Evolutionary conservation across 2,329 filamentous ascomycete species (phyloP).

Genomic region (Blumeriella jaapii): DNA sequence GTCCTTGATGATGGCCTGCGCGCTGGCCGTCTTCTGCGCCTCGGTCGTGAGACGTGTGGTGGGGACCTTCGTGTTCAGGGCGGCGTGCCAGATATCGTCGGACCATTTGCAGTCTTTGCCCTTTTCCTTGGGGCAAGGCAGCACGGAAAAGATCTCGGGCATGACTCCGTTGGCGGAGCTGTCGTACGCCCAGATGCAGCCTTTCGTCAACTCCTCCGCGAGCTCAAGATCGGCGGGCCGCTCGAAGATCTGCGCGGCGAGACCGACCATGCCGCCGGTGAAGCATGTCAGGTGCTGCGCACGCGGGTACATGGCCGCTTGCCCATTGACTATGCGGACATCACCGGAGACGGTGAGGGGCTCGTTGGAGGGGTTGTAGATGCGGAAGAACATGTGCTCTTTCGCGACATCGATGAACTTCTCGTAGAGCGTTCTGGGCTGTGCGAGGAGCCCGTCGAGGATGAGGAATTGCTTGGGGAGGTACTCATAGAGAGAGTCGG

Average conservation of each 20-base stretch:
- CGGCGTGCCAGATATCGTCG: constrained; percentile 39
- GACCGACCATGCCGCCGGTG: constrained; percentile 56
- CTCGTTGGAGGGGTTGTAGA: constrained; percentile 29
- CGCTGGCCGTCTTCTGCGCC: constrained; percentile 1
- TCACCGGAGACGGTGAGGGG: constrained; percentile 39
- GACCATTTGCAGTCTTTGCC: constrained; percentile 23
- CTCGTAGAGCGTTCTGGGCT: constrained; percentile 36
- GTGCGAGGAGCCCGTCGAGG: constrained; percentile 48
- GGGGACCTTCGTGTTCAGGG: constrained; percentile 10
- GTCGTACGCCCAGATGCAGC: constrained; percentile 52
- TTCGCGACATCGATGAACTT: constrained; percentile 36
- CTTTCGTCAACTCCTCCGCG: constrained; percentile 46
- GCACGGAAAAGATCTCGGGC: constrained; percentile 42
- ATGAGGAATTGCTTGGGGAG: constrained; percentile 54
- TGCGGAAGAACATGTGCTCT: constrained; percentile 33
- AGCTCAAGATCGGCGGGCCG: constrained; percentile 41
- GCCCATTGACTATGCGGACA: constrained; percentile 30
- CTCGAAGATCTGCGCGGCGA: constrained; percentile 51
- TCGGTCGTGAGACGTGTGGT: constrained; percentile 43
- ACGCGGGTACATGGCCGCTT: constrained; percentile 31
- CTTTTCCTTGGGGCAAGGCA: constrained; percentile 17
- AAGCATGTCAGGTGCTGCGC: constrained; percentile 62
- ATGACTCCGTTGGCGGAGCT: constrained; percentile 46
- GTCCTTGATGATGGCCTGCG: constrained; percentile 11
- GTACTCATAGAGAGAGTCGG: constrained; percentile 53